Percentiles rank a stretch among this genome's conserved stretches.
phyloP scores from a whole-genome alignment of 176 grass and related monocot species.

The Zoysia japonica region DNA sequence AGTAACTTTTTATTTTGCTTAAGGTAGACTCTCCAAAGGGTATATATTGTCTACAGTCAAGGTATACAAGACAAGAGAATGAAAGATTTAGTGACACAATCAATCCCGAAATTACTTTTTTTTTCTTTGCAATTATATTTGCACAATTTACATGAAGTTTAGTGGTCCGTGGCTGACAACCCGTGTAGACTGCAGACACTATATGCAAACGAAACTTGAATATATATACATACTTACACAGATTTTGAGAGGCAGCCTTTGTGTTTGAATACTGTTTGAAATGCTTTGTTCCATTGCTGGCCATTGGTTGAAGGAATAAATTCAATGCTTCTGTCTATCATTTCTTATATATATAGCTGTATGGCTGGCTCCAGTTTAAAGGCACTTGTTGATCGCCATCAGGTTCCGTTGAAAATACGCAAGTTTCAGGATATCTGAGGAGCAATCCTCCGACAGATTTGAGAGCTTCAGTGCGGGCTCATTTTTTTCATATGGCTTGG shows the following conservation, averaged over 20 bases:
- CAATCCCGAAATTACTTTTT: not conserved
- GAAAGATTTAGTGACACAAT: not conserved
- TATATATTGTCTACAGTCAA: constrained; percentile 29
- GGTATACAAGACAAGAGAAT: constrained; percentile 19
- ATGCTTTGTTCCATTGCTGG: not conserved
- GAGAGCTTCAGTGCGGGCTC: not conserved
- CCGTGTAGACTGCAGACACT: not conserved
- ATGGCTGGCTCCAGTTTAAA: not conserved
- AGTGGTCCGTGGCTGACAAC: constrained; percentile 5
- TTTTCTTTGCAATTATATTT: not conserved
- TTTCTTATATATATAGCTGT: not conserved
- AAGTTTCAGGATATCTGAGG: not conserved
- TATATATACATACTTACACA: not conserved
- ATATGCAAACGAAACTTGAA: not conserved
- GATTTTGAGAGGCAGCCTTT: not conserved
- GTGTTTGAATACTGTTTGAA: not conserved
- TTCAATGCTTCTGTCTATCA: not conserved
- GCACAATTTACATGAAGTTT: not conserved
- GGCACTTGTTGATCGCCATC: not conserved
- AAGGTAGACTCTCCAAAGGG: constrained; percentile 18
- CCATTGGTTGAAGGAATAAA: not conserved
- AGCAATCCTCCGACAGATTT: not conserved
- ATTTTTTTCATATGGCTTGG: not conserved
- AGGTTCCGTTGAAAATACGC: not conserved
- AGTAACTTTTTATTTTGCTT: constrained; percentile 11